Base-by-base conservation (phyloP, 306 rosid species). In the Fagus sylvatica region DNA sequence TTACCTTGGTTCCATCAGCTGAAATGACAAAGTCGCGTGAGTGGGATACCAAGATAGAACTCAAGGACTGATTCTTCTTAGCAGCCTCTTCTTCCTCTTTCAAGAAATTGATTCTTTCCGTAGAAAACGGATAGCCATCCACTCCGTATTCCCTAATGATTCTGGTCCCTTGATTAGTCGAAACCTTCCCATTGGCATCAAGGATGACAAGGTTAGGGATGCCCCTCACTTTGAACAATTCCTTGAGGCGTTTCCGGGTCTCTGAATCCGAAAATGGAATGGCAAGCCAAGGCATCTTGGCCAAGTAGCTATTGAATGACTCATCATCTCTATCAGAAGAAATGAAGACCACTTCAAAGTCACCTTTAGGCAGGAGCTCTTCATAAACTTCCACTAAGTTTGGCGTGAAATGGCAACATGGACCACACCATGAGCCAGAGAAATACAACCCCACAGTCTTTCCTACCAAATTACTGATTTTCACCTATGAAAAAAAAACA, bases 251-350 rank as follows among this genome's bases (percentile, higher is more conserved):
- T 48, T 80, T 80, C 53, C 79, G 61, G 54, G 74, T 67, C 22
- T 83, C 86, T 22, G 51, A 64, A 66, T 88, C 91, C 1, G 74
- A 15, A 51, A 49, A 71, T 28, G 74, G 89, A 22, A 85, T 12
- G 15, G 88, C 82, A 55, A 88, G 89, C 91, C 91, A 88, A 2
- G 91, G 89, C 91, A 88, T 88, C 76, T 88, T 62, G 11, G 91
- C 79, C 53, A 88, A 85, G 82, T 85, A 88, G 2, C 37, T 72
- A 8, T 53, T 55, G 78, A 85, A 85, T 4, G 91, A 83, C 12
- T 73, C 85, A 0, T 85, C 82, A 53, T 88, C 82, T 65, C 68
- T 69, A 79, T 88, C 88, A 57, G 83, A 67, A 22, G 91, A 85
- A 55, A 88, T 53, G n/a, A 83, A 88, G 51, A 88, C 79, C 43